Percentiles rank a stretch among this genome's conserved stretches.
phyloP scores from a whole-genome alignment of 2,329 filamentous ascomycete genomes.

The Cercospora nicotianae region DNA sequence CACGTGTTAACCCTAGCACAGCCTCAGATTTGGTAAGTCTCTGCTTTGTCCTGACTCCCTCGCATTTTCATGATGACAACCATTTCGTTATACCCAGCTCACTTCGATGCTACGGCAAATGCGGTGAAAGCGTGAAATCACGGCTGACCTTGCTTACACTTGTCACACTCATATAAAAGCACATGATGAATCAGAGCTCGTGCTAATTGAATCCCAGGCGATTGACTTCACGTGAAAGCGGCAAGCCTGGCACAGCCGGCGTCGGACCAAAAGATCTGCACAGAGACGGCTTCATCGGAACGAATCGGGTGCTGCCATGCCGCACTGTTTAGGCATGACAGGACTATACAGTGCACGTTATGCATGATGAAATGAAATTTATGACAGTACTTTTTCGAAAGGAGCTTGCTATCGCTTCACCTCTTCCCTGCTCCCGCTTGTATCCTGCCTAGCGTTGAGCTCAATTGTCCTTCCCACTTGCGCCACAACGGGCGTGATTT shows the following conservation, averaged over 20 bases:
- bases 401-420: neutral
- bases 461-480: neutral
- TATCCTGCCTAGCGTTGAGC: neutral
- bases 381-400: neutral
- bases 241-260: neutral
- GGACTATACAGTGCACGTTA: neutral
- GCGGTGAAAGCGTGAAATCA: constrained; percentile 15
- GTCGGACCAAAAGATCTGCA: neutral
- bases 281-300: neutral
- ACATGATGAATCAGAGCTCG: neutral
- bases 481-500: neutral
- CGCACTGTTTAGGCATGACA: neutral
- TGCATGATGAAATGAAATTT: neutral
- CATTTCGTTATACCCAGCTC: constrained; percentile 16
- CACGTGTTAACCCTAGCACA: neutral
- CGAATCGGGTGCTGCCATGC: too few species aligned
- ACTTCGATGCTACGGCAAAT: constrained; percentile 18
- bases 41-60: neutral
- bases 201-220: neutral
- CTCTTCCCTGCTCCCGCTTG: neutral
- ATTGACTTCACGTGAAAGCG: neutral
- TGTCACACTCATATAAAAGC: neutral
- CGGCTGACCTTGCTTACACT: constrained; percentile 7
- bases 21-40: neutral
- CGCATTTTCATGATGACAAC: constrained; percentile 12